phyloP scores from a whole-genome alignment of 139 green algal species.

The Asterochloris erici region DNA sequence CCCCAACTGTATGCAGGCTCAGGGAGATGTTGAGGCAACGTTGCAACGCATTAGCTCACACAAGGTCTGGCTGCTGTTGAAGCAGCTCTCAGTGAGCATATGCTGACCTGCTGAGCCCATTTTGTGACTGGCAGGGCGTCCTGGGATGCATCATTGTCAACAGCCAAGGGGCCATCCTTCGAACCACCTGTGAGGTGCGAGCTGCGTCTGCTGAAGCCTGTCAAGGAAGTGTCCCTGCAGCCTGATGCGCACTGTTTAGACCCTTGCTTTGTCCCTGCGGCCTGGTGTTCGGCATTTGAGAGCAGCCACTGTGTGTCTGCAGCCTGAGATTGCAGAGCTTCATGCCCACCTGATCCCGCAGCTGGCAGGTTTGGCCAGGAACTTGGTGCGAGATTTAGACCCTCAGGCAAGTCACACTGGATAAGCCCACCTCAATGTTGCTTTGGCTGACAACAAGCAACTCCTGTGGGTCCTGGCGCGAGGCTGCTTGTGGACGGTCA shows the following conservation, averaged over 20 bases:
- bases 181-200: slow-evolving; percentile 45
- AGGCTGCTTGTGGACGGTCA: no score
- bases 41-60: slow-evolving; percentile 15
- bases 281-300: not conserved
- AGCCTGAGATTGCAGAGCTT: slow-evolving; percentile 58
- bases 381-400: slow-evolving; percentile 70
- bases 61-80: not conserved
- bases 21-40: slow-evolving; percentile 15
- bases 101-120: not conserved
- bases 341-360: slow-evolving; percentile 68
- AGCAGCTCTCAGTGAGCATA: not conserved
- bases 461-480: no score
- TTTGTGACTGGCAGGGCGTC: slow-evolving; percentile 38
- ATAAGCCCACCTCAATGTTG: not conserved
- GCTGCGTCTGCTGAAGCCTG: no score
- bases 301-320: slow-evolving; percentile 4
- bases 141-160: slow-evolving; percentile 47
- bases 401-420: slow-evolving; percentile 41
- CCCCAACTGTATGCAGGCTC: not conserved
- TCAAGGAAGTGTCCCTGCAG: no score
- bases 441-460: no score
- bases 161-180: slow-evolving; percentile 36
- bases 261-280: no score
- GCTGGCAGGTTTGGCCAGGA: slow-evolving; percentile 58
- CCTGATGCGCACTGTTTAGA: no score